phyloP scores from a whole-genome alignment of 306 rosid species.

The Sphenostylis stenocarpa region DNA sequence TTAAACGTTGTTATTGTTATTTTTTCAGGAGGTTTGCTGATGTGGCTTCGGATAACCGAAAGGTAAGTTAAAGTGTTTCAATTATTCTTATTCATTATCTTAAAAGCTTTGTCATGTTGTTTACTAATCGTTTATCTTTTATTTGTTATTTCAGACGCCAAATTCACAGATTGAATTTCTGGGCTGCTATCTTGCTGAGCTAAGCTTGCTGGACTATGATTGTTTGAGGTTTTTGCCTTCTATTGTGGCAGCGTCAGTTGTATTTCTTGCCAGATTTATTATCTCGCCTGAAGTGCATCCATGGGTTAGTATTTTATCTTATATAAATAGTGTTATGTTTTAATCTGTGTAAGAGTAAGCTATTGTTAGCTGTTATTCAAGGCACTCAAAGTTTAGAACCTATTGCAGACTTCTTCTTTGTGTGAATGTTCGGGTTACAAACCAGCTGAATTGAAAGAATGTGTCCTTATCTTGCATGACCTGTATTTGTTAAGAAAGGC shows the following conservation, averaged over 20 bases:
- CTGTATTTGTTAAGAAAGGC: conserved; percentile 69
- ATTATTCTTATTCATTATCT: neutral
- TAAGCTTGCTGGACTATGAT: conserved; percentile 72
- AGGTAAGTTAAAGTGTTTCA: neutral
- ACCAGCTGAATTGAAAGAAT: conserved; percentile 56
- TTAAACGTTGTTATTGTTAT: neutral
- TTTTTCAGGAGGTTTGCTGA: conserved; percentile 50
- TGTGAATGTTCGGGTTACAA: conserved; percentile 50
- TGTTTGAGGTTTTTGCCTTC: conserved; percentile 74
- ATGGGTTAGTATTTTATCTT: conserved; percentile 61
- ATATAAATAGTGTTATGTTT: neutral
- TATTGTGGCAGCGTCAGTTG: conserved; percentile 69
- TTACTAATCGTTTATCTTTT: conserved; percentile 17
- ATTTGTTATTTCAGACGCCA: conserved; percentile 41
- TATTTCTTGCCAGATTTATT: conserved; percentile 67
- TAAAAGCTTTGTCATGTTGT: conserved; percentile 35
- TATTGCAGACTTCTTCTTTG: conserved; percentile 47
- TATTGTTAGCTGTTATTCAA: neutral
- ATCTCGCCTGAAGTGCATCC: conserved; percentile 53
- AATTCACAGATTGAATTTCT: conserved; percentile 54
- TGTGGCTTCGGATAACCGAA: conserved; percentile 40
- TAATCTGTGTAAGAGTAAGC: neutral
- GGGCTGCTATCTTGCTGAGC: conserved; percentile 69
- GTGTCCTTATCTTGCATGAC: conserved; percentile 60
- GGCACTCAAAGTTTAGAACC: neutral